These are phyloP conservation scores for Termitomyces sp. DNA, from an alignment of 768 basidiomycete species.

Conservation along the genomic window DNA sequence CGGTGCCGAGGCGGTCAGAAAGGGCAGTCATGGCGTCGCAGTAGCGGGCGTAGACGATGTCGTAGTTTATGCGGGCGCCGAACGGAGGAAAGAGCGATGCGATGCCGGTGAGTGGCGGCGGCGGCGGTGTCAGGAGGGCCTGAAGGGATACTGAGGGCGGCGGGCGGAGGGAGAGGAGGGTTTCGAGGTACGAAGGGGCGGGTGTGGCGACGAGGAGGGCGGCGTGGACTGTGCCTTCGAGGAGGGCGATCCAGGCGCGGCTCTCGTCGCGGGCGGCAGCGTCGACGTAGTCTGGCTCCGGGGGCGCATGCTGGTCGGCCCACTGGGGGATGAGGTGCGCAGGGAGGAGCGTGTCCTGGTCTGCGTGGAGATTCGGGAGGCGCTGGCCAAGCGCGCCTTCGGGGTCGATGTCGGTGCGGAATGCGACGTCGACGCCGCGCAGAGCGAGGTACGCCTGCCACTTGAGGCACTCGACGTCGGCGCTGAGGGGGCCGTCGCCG, in stretches of 20 bases:
- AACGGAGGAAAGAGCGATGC: conserved; percentile 57
- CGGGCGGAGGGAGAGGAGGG: conserved; percentile 35
- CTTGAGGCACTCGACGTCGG: conserved; percentile 84
- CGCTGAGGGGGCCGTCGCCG: conserved; percentile 45
- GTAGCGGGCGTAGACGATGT: conserved; percentile 54
- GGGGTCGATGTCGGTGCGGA: conserved; percentile 67
- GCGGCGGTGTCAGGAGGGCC: conserved; percentile 58
- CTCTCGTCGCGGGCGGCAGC: conserved; percentile 65
- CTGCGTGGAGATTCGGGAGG: conserved; percentile 69
- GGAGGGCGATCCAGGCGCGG: conserved; percentile 76
- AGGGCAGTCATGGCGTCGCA: conserved; percentile 69
- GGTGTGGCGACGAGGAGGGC: conserved; percentile 64
- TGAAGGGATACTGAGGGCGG: conserved; percentile 34
- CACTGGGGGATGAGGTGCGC: conserved; percentile 70
- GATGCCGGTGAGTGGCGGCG: conserved; percentile 69
- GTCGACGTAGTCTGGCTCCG: conserved; percentile 51
- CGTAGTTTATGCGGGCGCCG: conserved; percentile 52
- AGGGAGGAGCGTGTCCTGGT: conserved; percentile 51
- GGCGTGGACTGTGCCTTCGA: conserved; percentile 76
- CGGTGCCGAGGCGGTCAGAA: conserved; percentile 69
- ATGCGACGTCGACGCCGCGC: conserved; percentile 50
- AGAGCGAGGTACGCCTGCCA: conserved; percentile 85
- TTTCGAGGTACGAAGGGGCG: conserved; percentile 35
- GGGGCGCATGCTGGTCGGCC: conserved; percentile 38
- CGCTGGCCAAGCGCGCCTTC: conserved; percentile 68